Percentiles rank a stretch among this genome's conserved stretches.
Evolutionary conservation across 257 asterid species (phyloP).

Genomic region (Ophiorrhiza pumila): DNA sequence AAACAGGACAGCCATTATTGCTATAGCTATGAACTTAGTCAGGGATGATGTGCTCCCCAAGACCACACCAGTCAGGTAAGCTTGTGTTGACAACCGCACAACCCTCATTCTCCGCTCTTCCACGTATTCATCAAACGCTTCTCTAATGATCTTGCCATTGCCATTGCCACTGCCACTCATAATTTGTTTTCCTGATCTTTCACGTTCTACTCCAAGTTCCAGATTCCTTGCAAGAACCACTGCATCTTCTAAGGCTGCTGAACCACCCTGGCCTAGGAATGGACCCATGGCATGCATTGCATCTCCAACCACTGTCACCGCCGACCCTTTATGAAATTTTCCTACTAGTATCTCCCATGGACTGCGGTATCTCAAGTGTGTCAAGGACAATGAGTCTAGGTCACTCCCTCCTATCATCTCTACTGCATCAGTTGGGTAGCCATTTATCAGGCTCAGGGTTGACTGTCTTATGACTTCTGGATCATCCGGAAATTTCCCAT

Average conservation of each 20-base stretch:
- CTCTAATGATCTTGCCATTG: no score
- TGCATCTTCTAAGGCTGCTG: conserved; percentile 33
- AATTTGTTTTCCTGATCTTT: background rate
- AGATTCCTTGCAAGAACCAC: conserved; percentile 38
- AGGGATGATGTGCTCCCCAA: conserved; percentile 12
- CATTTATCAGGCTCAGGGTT: conserved; percentile 11
- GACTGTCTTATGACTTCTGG: conserved; percentile 20
- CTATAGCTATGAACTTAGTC: background rate
- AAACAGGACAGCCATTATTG: conserved; percentile 18
- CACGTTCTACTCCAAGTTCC: conserved; percentile 5
- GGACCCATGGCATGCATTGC: conserved; percentile 49
- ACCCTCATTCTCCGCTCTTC: conserved; percentile 38
- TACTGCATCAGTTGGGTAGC: conserved; percentile 21
- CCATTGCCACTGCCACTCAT: background rate
- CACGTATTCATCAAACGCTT: conserved; percentile 26
- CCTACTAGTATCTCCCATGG: conserved; percentile 36
- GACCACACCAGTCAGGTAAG: conserved; percentile 23
- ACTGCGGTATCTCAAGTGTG: conserved; percentile 31
- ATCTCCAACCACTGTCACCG: conserved; percentile 38
- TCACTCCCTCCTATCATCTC: conserved; percentile 25
- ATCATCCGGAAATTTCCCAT: conserved; percentile 21
- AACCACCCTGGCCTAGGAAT: conserved; percentile 37
- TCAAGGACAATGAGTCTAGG: conserved; percentile 23
- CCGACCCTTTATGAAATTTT: conserved; percentile 19
- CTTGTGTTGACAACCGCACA: conserved; percentile 25